A percentile compares a stretch with the other conserved stretches of the same genome.
Conservation (phyloP, 139 green algal genomes). For the Gonium pectorale region DNA sequence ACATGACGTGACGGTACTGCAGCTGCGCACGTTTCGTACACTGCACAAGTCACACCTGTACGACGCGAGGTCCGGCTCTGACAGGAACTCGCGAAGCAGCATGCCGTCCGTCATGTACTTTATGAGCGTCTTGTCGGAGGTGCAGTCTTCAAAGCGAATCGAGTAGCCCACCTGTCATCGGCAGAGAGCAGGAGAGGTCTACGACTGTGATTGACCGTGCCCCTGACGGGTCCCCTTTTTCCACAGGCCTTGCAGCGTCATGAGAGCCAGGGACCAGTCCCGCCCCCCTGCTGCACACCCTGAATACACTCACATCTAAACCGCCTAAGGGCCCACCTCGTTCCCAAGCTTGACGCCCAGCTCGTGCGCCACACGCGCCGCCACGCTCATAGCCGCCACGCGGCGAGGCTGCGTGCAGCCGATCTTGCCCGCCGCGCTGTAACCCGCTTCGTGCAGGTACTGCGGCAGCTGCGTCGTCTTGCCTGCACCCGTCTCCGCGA, state of each 20-base stretch:
- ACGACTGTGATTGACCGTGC: too few species aligned
- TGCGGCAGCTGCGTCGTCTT: conserved; percentile 97
- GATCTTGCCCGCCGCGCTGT: conserved; percentile 84
- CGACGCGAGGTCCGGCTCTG: conserved; percentile 92
- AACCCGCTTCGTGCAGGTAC: conserved; percentile 97
- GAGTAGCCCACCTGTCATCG: conserved; percentile 97
- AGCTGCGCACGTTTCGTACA: too few species aligned
- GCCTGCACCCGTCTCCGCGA: conserved; percentile 95
- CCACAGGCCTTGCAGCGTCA: too few species aligned
- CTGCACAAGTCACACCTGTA: conserved; percentile 87
- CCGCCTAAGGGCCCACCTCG: conserved; percentile 84
- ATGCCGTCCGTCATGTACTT: conserved; percentile 99
- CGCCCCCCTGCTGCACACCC: too few species aligned
- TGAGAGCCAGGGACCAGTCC: too few species aligned
- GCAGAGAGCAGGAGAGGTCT: too few species aligned
- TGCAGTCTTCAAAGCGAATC: conserved; percentile 99
- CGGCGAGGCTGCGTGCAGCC: conserved; percentile 93
- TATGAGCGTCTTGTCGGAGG: conserved; percentile 93
- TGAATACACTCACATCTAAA: too few species aligned
- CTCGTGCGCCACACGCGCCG: conserved; percentile 93
- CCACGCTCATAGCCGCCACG: conserved; percentile 97
- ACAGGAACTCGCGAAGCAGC: conserved; percentile 97
- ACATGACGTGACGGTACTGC: too few species aligned
- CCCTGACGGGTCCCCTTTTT: too few species aligned
- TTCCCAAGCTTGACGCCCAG: conserved; percentile 93